phyloP scores from a whole-genome alignment of 192 early-diverging fungal species.

The Thamnidium elegans region DNA sequence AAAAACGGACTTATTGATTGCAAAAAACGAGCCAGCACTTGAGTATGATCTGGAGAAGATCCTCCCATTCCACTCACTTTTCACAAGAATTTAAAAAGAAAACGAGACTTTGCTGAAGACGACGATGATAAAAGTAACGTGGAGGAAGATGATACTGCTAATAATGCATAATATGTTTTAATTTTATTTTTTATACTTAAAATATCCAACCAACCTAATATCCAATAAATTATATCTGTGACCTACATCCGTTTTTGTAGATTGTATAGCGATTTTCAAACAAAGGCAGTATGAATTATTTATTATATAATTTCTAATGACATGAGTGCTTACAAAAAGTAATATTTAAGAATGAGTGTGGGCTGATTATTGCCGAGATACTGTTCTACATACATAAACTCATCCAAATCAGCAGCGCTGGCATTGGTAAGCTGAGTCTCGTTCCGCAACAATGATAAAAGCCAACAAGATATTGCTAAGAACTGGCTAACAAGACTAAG shows the following conservation, averaged over 20 bases:
- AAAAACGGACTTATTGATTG: slow-evolving; percentile 4
- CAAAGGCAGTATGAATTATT: slow-evolving; percentile 6
- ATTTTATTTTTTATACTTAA: slow-evolving; percentile 8
- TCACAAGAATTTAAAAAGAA: slow-evolving; percentile 5
- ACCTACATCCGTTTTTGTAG: slow-evolving; percentile 9
- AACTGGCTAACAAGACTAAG: slow-evolving; percentile 5
- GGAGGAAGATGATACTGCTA: background rate
- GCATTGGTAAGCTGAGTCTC: slow-evolving; percentile 4
- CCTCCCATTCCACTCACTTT: slow-evolving; percentile 10
- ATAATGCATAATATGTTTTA: slow-evolving; percentile 7
- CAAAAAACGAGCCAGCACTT: slow-evolving; percentile 8
- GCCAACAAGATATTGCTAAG: slow-evolving; percentile 4
- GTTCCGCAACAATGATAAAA: slow-evolving; percentile 8
- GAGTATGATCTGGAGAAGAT: slow-evolving; percentile 11
- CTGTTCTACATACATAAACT: slow-evolving; percentile 9
- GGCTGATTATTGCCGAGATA: slow-evolving; percentile 9
- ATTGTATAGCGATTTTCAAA: slow-evolving; percentile 5
- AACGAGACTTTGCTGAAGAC: slow-evolving; percentile 4
- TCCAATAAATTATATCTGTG: slow-evolving; percentile 7
- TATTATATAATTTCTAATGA: slow-evolving; percentile 8
- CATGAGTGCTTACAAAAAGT: slow-evolving; percentile 9
- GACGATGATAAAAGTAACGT: slow-evolving; percentile 1
- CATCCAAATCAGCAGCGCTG: slow-evolving; percentile 8
- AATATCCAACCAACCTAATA: slow-evolving; percentile 7
- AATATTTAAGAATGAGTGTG: slow-evolving; percentile 10